Base-by-base conservation (phyloP, 2,329 filamentous ascomycete genomes). In the Cladorrhinum sp. region DNA sequence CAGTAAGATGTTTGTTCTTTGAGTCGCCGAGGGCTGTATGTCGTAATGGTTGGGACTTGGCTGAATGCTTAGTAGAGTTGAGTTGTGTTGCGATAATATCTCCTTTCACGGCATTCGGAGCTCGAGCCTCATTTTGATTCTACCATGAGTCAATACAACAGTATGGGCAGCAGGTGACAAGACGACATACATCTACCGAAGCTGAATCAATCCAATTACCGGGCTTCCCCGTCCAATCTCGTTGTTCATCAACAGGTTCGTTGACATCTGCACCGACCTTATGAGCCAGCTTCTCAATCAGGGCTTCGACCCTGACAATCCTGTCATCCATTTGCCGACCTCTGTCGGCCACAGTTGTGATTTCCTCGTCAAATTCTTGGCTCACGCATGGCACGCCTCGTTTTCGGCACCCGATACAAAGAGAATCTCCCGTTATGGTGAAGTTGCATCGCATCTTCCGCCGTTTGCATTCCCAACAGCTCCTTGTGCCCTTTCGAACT, bases 381-480 rank as follows among this genome's bases (percentile, higher is more conserved):
- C 78, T 75, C 25, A 81, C 66, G 58, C 81, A 83, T 45, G 64
- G 63, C 0, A 74, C 72, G 1, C 75, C 73, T 0, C 81, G 76
- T 5, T 76, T 69, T n/a, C 73, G 70, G 63, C 82, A 85, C 3
- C 75, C 76, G 36, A 76, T 69, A 60, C 82, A 85, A 1, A 77
- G 65, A 2, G 70, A 60, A 7, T 77, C 74, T 3, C 71, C 64
- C 3, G 74, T 67, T 3, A 73, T 67, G 12, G 71, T 68, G 60
- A 81, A 79, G 16, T 74, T 77, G 66, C 83, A 85, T 3, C 76
- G 73, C 4, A 79, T 75, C 71, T 85, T 85, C 23, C 81, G 76
- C 55, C 79, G 76, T 69, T 81, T 81, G 75, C 82, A 85, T 64
- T 84, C 81, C 81, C 81, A 85, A 68, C 83, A 85, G 61, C 81